Evolutionary conservation across 2,329 filamentous ascomycete genomes (phyloP).

Genomic region (Apiospora malaysiana): DNA sequence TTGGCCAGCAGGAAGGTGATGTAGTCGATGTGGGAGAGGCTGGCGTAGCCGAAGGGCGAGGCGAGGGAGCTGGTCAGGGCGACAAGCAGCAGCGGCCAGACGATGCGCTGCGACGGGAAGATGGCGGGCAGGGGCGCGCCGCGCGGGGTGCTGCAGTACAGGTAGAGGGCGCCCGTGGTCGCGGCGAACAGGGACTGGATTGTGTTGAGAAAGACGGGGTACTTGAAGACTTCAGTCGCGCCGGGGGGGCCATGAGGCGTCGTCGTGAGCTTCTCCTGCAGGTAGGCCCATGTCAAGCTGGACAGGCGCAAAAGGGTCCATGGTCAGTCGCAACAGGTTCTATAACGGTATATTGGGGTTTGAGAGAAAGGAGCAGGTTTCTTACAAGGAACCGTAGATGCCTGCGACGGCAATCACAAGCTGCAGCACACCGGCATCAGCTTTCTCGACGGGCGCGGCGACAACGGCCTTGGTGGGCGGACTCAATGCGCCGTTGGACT

Average conservation of each 20-base stretch:
- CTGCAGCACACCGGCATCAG: constrained; percentile 71
- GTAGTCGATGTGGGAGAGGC: constrained; percentile 93
- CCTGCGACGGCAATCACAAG: constrained; percentile 88
- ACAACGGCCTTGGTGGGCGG: constrained; percentile 25
- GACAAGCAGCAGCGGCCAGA: constrained; percentile 81
- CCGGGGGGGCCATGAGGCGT: constrained; percentile 75
- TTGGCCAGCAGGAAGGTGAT: constrained; percentile 98
- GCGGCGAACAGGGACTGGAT: constrained; percentile 92
- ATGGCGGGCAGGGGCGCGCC: constrained; percentile 63
- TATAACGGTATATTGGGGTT: not conserved
- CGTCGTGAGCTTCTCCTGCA: constrained; percentile 97
- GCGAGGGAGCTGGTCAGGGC: constrained; percentile 87
- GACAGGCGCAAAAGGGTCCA: constrained; percentile 5
- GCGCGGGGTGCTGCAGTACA: constrained; percentile 66
- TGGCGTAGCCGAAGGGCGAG: constrained; percentile 94
- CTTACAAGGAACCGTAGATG: constrained; percentile 96
- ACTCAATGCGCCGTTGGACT: constrained; percentile 33
- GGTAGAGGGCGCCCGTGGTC: constrained; percentile 80
- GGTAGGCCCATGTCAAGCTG: constrained; percentile 91
- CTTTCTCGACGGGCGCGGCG: constrained; percentile 39
- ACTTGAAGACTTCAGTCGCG: constrained; percentile 81
- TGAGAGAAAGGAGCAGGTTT: constrained; percentile 26
- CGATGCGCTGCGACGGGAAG: constrained; percentile 77
- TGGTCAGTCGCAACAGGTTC: constrained; percentile 19
- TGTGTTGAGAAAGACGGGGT: constrained; percentile 94